Conservation (phyloP, 1,284 basidiomycete species). For the Sporisorium scitamineum region DNA sequence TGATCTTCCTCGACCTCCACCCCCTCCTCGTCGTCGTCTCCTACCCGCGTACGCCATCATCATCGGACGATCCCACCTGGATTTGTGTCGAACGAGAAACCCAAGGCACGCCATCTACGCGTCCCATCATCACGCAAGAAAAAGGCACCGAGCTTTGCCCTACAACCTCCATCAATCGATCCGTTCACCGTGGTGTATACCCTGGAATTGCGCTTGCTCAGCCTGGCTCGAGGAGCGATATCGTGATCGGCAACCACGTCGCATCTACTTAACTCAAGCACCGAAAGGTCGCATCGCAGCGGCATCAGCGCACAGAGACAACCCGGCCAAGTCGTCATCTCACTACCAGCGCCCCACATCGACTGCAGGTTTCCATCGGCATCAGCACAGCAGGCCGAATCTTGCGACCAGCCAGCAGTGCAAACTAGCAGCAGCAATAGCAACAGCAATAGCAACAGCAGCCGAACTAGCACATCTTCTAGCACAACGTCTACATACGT, state of each 20-base stretch:
- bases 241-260: slow-evolving; percentile 22
- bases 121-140: too few relatives aligned
- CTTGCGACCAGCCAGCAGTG: slow-evolving; percentile 1
- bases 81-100: background rate
- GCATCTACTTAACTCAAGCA: slow-evolving; percentile 16
- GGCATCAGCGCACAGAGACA: slow-evolving; percentile 1
- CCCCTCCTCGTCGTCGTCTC: slow-evolving; percentile 7
- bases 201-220: background rate
- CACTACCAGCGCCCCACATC: slow-evolving; percentile 13
- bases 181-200: background rate
- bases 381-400: slow-evolving; percentile 12
- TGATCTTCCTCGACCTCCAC: slow-evolving; percentile 5
- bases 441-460: background rate
- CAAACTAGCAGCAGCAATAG: background rate
- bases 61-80: background rate
- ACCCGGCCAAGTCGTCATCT: slow-evolving; percentile 3
- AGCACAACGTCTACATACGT: background rate
- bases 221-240: background rate
- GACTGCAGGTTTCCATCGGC: slow-evolving; percentile 36
- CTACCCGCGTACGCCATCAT: too few relatives aligned
- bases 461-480: background rate
- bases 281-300: slow-evolving; percentile 19
- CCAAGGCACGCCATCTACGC: background rate
- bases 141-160: background rate
- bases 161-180: background rate